Percentiles rank a stretch among this genome's conserved stretches.
Conservation (phyloP, 306 rosid genomes). For the Astragalus membranaceus region DNA sequence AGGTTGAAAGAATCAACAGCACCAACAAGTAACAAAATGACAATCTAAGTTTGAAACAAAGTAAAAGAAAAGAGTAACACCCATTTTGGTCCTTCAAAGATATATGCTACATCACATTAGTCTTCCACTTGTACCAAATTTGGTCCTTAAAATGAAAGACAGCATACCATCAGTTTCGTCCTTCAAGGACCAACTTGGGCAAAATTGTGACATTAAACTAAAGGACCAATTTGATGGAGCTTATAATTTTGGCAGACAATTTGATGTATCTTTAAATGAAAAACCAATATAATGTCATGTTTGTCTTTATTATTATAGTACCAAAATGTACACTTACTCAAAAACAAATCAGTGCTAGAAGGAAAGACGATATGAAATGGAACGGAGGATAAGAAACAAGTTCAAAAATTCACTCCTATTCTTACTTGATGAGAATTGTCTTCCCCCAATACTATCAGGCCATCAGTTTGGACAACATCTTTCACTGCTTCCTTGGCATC, state of each 20-base stretch:
- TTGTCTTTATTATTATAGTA: background rate
- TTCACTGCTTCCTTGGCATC: slow-evolving; percentile 63
- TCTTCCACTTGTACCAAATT: background rate
- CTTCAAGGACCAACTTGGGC: background rate
- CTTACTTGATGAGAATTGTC: slow-evolving; percentile 55
- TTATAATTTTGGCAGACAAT: background rate
- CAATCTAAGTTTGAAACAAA: background rate
- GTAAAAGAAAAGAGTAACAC: background rate
- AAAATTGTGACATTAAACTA: background rate
- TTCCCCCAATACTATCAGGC: slow-evolving; percentile 44
- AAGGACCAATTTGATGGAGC: background rate
- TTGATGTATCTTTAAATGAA: background rate
- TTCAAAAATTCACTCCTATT: background rate
- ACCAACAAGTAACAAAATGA: background rate
- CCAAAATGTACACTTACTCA: background rate
- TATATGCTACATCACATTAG: background rate
- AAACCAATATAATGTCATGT: background rate
- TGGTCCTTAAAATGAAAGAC: background rate
- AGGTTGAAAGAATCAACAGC: background rate
- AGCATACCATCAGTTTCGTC: background rate
- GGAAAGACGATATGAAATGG: background rate
- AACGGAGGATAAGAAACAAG: slow-evolving; percentile 1
- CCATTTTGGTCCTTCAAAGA: background rate
- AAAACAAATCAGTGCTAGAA: background rate
- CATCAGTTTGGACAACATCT: slow-evolving; percentile 48